phyloP scores from a whole-genome alignment of 2,329 filamentous ascomycete species.

The Byssoonygena ceratinophila region DNA sequence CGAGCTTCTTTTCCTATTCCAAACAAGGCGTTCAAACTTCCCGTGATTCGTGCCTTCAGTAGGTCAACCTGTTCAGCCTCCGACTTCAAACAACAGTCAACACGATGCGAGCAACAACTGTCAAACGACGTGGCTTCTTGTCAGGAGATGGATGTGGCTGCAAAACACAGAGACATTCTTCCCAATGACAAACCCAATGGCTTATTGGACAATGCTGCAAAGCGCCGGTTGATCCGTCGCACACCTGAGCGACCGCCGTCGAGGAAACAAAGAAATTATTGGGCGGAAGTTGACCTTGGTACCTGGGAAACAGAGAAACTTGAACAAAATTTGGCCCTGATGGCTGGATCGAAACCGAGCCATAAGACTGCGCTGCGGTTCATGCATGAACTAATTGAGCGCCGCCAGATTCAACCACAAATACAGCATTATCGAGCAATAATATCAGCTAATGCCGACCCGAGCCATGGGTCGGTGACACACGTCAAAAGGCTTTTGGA shows the following conservation, averaged over 20 bases:
- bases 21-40: neutral
- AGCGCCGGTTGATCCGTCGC: neutral
- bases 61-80: neutral
- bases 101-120: neutral
- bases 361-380: constrained; percentile 25
- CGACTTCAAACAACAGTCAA: neutral
- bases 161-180: neutral
- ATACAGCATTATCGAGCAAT: constrained; percentile 56
- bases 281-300: constrained; percentile 16
- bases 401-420: constrained; percentile 29
- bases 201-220: neutral
- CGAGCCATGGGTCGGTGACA: constrained; percentile 53
- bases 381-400: constrained; percentile 30
- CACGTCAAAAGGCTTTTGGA: constrained; percentile 54
- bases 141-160: neutral
- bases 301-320: constrained; percentile 15
- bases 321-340: constrained; percentile 27
- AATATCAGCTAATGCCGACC: constrained; percentile 59
- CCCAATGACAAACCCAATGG: neutral
- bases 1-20: neutral
- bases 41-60: neutral
- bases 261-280: constrained; percentile 16
- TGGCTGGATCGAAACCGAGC: constrained; percentile 20
- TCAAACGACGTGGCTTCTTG: neutral
- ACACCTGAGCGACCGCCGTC: neutral